These are phyloP conservation scores for Tephrocybe sp. DNA, from an alignment of 768 basidiomycete species.

Conservation along the genomic window DNA sequence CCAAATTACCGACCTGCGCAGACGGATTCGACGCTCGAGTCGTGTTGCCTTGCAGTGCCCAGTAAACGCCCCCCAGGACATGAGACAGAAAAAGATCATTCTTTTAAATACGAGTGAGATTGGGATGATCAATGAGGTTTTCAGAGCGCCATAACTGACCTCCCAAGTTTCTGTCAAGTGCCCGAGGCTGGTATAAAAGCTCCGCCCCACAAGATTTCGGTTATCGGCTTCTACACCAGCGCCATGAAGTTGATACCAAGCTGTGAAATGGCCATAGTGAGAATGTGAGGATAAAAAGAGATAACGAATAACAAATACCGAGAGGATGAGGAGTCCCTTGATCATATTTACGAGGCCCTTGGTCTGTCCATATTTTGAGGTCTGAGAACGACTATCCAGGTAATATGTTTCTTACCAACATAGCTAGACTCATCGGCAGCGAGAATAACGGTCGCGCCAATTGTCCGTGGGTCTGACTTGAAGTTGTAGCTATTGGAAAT, in stretches of 20 bases:
- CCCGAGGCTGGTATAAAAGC: conserved; percentile 83
- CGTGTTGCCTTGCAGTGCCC: conserved; percentile 70
- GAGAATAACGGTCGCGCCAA: conserved; percentile 65
- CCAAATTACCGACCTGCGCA: conserved; percentile 56
- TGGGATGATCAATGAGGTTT: conserved; percentile 5
- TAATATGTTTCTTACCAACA: conserved; percentile 37
- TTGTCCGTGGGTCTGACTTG: conserved; percentile 62
- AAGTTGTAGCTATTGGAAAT: conserved; percentile 59
- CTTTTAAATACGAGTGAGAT: conserved; percentile 28
- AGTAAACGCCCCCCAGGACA: conserved; percentile 72
- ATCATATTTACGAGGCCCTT: conserved; percentile 49
- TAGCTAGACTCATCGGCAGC: conserved; percentile 68
- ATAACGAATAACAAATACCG: conserved; percentile 39
- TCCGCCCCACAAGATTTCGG: conserved; percentile 54
- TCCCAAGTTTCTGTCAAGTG: conserved; percentile 80
- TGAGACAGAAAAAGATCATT: conserved; percentile 70
- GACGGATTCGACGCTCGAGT: conserved; percentile 64
- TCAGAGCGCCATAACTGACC: conserved; percentile 32
- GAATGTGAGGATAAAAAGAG: not conserved
- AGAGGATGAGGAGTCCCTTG: conserved; percentile 80
- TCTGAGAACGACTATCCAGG: not conserved
- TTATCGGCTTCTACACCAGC: conserved; percentile 55
- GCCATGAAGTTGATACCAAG: conserved; percentile 83
- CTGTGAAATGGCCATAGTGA: conserved; percentile 31
- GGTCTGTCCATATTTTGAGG: conserved; percentile 31